phyloP scores from a whole-genome alignment of 306 rosid species.

The Fragaria ananassa region DNA sequence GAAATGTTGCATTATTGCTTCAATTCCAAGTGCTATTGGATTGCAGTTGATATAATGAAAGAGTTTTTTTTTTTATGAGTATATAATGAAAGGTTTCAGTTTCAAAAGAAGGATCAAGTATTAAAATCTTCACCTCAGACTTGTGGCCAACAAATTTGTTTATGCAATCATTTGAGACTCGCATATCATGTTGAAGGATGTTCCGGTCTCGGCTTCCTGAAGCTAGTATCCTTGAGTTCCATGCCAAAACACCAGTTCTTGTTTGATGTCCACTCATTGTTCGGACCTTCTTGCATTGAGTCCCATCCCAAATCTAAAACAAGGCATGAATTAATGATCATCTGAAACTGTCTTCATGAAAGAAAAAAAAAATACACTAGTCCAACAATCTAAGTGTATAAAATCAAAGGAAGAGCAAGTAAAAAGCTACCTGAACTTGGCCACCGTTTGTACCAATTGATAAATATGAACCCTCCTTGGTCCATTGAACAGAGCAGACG shows the following conservation, averaged over 20 bases:
- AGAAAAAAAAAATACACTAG: not conserved
- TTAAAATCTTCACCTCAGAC: constrained; percentile 64
- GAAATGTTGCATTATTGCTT: not conserved
- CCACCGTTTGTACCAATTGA: constrained; percentile 87
- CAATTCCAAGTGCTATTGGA: not conserved
- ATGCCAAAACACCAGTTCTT: constrained; percentile 93
- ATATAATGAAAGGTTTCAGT: not conserved
- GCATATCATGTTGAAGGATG: constrained; percentile 94
- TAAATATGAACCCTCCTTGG: constrained; percentile 88
- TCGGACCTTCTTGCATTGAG: constrained; percentile 81
- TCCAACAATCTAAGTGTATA: not conserved
- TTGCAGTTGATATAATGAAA: not conserved
- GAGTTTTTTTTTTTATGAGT: too few species aligned
- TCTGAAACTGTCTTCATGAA: not conserved
- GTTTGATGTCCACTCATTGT: constrained; percentile 98
- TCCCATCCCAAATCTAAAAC: constrained; percentile 89
- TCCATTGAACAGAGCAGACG: constrained; percentile 96
- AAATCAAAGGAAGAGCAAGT: not conserved
- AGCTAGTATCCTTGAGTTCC: constrained; percentile 91
- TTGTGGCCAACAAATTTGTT: constrained; percentile 91
- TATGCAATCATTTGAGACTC: constrained; percentile 67
- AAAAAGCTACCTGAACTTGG: constrained; percentile 82
- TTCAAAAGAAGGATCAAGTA: not conserved
- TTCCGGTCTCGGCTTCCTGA: constrained; percentile 95
- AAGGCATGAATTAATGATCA: constrained; percentile 6